phyloP scores from a whole-genome alignment of 495 filamentous ascomycete genomes.

The Penicillium odoratum region DNA sequence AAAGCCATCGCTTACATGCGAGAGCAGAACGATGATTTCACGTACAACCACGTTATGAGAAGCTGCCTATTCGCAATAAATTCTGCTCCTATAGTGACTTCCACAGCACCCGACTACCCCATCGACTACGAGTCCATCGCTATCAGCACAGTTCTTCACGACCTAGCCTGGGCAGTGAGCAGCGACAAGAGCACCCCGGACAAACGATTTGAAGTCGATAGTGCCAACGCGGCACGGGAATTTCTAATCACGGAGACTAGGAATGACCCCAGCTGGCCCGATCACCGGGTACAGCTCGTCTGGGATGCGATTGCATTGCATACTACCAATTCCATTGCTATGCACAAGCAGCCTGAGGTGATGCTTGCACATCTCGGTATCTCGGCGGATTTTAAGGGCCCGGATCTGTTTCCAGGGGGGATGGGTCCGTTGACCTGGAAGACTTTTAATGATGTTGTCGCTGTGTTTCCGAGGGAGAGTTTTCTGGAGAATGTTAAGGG shows the following conservation, averaged over 20 bases:
- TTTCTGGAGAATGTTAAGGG: slow-evolving; percentile 36
- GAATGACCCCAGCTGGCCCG: slow-evolving; percentile 30
- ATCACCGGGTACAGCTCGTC: slow-evolving; percentile 41
- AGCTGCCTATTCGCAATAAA: slow-evolving; percentile 37
- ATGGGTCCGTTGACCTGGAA: slow-evolving; percentile 29
- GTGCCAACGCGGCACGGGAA: slow-evolving; percentile 47
- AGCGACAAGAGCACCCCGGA: slow-evolving; percentile 36
- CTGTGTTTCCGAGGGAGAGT: slow-evolving; percentile 36
- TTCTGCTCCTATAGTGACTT: slow-evolving; percentile 45
- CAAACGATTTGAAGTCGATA: slow-evolving; percentile 58
- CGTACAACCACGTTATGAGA: neutral
- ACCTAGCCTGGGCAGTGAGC: slow-evolving; percentile 50
- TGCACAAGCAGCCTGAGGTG: slow-evolving; percentile 49
- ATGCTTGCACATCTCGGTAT: slow-evolving; percentile 40
- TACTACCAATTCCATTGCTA: slow-evolving; percentile 38
- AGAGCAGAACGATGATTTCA: neutral
- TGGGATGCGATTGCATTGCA: slow-evolving; percentile 60
- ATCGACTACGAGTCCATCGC: slow-evolving; percentile 50
- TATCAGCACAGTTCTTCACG: slow-evolving; percentile 43
- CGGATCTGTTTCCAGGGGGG: slow-evolving; percentile 17
- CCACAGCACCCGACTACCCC: slow-evolving; percentile 38
- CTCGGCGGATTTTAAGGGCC: slow-evolving; percentile 48
- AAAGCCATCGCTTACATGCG: neutral
- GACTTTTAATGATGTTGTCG: slow-evolving; percentile 34
- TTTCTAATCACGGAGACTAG: slow-evolving; percentile 34